Evolutionary conservation across 352 stramenopile species (phyloP).

Genomic region (Pythium brassicae): DNA sequence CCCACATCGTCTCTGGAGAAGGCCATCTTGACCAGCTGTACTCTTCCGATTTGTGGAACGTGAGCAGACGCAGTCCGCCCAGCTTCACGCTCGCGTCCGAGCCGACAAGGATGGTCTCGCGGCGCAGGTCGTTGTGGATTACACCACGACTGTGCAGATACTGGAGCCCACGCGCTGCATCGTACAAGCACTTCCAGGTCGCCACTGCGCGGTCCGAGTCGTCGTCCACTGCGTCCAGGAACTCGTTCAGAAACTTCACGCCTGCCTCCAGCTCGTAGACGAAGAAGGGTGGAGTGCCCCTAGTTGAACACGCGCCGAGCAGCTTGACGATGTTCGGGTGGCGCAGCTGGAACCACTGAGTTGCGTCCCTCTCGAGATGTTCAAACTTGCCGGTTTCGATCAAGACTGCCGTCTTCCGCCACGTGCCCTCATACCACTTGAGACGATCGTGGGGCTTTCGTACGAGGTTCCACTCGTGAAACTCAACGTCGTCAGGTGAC

Average conservation of each 20-base stretch:
- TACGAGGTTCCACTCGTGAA: slow-evolving; percentile 4
- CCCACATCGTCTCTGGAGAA: neutral
- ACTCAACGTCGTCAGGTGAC: neutral
- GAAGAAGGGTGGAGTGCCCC: neutral
- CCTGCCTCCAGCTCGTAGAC: neutral
- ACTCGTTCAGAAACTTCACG: neutral
- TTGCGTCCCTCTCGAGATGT: neutral
- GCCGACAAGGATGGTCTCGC: slow-evolving; percentile 9
- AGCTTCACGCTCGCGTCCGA: slow-evolving; percentile 12
- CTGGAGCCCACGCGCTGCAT: slow-evolving; percentile 21
- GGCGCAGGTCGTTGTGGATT: slow-evolving; percentile 11
- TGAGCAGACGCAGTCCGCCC: slow-evolving; percentile 1
- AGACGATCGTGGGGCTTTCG: neutral
- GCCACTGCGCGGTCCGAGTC: neutral
- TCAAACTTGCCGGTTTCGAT: neutral
- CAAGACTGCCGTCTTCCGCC: slow-evolving; percentile 5
- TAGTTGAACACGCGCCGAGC: neutral
- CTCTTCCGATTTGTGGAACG: too few species aligned
- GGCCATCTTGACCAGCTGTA: too few species aligned
- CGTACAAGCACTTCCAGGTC: slow-evolving; percentile 15
- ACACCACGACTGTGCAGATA: slow-evolving; percentile 22
- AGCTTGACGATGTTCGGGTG: slow-evolving; percentile 10
- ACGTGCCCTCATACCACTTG: slow-evolving; percentile 1
- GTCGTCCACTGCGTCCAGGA: neutral
- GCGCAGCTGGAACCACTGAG: slow-evolving; percentile 4